These are phyloP conservation scores for Rhizodiscina lignyota DNA, from an alignment of 495 filamentous ascomycete genomes.

Conservation along the genomic window DNA sequence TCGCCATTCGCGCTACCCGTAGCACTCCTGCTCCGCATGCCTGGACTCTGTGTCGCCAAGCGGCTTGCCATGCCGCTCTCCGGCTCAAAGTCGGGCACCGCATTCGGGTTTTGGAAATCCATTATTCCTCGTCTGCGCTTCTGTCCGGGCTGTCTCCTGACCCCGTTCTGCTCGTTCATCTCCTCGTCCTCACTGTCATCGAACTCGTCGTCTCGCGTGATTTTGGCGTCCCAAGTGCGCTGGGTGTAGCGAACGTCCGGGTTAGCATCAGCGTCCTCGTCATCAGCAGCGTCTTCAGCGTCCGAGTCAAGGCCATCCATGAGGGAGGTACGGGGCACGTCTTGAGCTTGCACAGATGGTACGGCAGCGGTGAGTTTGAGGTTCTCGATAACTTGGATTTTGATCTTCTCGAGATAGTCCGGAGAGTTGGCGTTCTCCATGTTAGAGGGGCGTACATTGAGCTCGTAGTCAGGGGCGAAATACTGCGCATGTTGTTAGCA, in stretches of 20 bases:
- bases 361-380: conserved; percentile 74
- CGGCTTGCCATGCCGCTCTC: no score
- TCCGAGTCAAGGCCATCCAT: conserved; percentile 52
- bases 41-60: no score
- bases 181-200: conserved; percentile 75
- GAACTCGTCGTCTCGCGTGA: conserved; percentile 21
- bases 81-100: conserved; percentile 16
- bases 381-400: conserved; percentile 79
- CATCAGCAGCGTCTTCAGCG: conserved; percentile 73
- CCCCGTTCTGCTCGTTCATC: conserved; percentile 53
- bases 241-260: conserved; percentile 72
- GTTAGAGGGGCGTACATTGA: conserved; percentile 88
- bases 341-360: conserved; percentile 87
- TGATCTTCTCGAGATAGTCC: conserved; percentile 95
- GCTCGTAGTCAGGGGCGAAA: conserved; percentile 89
- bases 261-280: conserved; percentile 79
- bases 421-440: conserved; percentile 97
- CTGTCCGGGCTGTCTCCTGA: conserved; percentile 42
- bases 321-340: conserved; percentile 66
- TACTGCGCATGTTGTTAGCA: conserved; percentile 40
- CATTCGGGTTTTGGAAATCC: conserved; percentile 50
- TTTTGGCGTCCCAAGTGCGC: conserved; percentile 64
- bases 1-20: no score
- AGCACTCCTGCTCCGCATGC: no score
- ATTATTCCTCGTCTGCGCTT: conserved; percentile 45